Conservation (phyloP, 2,329 filamentous ascomycete species). For the Bimuria novae-zelandiae region DNA sequence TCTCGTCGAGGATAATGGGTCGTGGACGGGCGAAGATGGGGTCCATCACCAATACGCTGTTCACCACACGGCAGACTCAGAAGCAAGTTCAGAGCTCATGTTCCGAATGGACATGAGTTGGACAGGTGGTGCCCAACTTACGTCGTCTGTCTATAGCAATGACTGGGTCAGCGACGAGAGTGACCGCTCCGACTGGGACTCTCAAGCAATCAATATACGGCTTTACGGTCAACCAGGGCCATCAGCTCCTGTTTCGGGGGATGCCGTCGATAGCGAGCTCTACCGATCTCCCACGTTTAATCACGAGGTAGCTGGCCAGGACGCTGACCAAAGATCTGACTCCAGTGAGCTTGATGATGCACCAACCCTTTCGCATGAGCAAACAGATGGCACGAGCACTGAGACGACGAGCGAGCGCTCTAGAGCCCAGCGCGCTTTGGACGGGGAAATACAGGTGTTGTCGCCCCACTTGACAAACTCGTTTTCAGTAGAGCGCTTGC, state of each 20-base stretch:
- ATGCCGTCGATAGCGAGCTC: not conserved
- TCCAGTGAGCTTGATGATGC: constrained; percentile 6
- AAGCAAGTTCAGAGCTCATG: not conserved
- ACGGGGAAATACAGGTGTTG: not conserved
- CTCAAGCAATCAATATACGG: not conserved
- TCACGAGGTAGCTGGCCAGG: not conserved
- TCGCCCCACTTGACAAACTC: not conserved
- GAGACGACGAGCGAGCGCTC: not conserved
- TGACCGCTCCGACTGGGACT: not conserved
- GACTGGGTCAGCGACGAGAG: not conserved
- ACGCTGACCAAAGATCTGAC: not conserved
- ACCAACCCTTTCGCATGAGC: constrained; percentile 4
- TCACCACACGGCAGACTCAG: not conserved
- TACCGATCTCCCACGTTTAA: constrained; percentile 4
- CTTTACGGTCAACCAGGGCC: not conserved
- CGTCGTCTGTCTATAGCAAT: not conserved
- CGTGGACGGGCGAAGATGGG: not conserved
- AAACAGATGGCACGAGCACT: not conserved
- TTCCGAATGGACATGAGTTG: not conserved
- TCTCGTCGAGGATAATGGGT: not conserved
- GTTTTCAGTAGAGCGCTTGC: not conserved
- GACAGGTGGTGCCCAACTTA: not conserved
- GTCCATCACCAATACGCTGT: not conserved
- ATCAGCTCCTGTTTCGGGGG: not conserved
- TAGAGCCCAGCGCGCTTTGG: not conserved